Evolutionary conservation across 2,329 filamentous ascomycete species (phyloP).

Genomic region (Chaetomiaceae sp.): DNA sequence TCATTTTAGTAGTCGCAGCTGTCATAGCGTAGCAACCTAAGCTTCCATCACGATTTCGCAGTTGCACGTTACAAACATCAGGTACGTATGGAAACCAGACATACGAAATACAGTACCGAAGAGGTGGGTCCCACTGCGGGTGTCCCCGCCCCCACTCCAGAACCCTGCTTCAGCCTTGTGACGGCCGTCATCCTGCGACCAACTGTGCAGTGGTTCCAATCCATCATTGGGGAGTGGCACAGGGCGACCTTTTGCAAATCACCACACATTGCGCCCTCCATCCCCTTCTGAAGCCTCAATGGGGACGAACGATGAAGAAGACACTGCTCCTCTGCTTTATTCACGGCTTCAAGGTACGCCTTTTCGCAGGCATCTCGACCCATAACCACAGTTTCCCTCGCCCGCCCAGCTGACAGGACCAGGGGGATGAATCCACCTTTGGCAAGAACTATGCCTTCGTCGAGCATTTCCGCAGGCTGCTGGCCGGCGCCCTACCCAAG

Average conservation of each 20-base stretch:
- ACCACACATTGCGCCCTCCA: neutral
- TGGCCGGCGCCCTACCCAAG: slow-evolving; percentile 63
- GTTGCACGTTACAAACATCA: too few species aligned
- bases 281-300: slow-evolving; percentile 21
- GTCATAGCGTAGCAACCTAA: too few species aligned
- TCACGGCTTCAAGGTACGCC: slow-evolving; percentile 73
- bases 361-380: neutral
- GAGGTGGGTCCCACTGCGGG: neutral
- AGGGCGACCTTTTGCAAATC: neutral
- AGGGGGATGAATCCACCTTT: slow-evolving; percentile 78
- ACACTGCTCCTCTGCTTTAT: slow-evolving; percentile 79
- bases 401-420: neutral
- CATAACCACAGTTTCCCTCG: too few species aligned
- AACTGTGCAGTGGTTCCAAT: neutral
- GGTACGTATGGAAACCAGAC: too few species aligned
- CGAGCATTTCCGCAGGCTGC: slow-evolving; percentile 61
- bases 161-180: neutral
- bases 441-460: slow-evolving; percentile 62
- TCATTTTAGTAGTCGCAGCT: too few species aligned
- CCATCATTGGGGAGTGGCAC: neutral
- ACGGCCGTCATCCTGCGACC: neutral
- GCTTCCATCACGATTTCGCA: too few species aligned
- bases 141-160: neutral
- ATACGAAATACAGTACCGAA: too few species aligned
- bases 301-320: slow-evolving; percentile 60